phyloP scores from a whole-genome alignment of 257 asterid genomes.

The Solanum piurae region DNA sequence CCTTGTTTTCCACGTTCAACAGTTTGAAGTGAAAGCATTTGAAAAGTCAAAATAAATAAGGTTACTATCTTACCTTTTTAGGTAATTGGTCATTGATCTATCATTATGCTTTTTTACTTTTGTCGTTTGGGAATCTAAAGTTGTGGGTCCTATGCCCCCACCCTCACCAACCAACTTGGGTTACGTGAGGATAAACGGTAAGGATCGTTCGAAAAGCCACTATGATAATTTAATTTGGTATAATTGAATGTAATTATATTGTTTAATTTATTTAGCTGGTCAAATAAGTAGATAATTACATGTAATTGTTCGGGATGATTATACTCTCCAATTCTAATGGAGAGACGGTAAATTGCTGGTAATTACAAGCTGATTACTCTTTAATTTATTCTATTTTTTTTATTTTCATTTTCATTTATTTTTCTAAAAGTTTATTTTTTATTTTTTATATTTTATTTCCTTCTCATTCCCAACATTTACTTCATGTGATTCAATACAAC shows the following conservation, averaged over 20 bases:
- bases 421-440: no score
- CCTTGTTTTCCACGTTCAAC: neutral
- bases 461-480: no score
- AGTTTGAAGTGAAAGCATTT: neutral
- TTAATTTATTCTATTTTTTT: no score
- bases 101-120: neutral
- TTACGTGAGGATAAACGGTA: neutral
- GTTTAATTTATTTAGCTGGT: fast-evolving
- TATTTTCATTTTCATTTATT: no score
- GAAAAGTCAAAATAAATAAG: neutral
- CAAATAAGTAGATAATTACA: no score
- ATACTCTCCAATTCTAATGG: no score
- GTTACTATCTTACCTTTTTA: neutral
- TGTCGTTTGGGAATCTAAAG: neutral
- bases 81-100: neutral
- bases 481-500: neutral
- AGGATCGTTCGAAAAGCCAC: no score
- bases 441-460: no score
- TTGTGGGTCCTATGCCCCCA: neutral
- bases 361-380: no score
- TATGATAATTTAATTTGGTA: fast-evolving
- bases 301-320: no score
- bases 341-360: fast-evolving
- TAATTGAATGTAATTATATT: no score
- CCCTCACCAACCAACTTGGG: neutral